Evolutionary conservation across 805 yeast species (phyloP), one percentile per base, ranked within the genome.

Genomic region (Isabelozyma pseudorhagii): DNA sequence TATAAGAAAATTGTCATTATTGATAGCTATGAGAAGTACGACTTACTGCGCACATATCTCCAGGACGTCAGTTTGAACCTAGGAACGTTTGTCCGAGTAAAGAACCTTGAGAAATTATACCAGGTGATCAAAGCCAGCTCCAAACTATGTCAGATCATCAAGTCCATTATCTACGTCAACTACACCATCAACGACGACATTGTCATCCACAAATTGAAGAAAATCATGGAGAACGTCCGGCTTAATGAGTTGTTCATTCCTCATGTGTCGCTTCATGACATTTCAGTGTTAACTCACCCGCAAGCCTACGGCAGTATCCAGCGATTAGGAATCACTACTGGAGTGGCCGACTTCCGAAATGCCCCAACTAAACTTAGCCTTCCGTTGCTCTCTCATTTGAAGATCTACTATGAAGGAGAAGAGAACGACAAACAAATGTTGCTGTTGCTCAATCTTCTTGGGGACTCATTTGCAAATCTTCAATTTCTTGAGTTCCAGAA

Each of bases 1-100:
- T 66, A 67, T 51, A 49, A 51, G 13, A 57, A 54, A 29, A 54
- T 67, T 9, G 52, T 61, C 2, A 51, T 68, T 17, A 50, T 57
- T 8, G 54, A 46, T 14, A 58, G 58, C 18, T 28, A 36, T 17
- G 50, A 40, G 7, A 17, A 45, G 41, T 44, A 45, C 17, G 14
- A 8, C 18, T 47, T 45, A 38, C 48, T 52, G 7, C 42, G 48
- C 8, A 38, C 28, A 5, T 52, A 54, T 28, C 57, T 56, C 13
- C 44, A 38, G 13, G 45, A 46, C 2, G 46, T 53, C n/a, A 39
- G 50, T n/a, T 42, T 46, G 8, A 51, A 56, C 48, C 50, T 52
- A 31, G 68, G 67, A 17, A 60, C 64, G 7, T 43, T 54, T 44
- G 53, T 63, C 25, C 54, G 49, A 21, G 40, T 54, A 8, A 40